Conservation (phyloP, 1,284 basidiomycete genomes). For the Ustilago esculenta region DNA sequence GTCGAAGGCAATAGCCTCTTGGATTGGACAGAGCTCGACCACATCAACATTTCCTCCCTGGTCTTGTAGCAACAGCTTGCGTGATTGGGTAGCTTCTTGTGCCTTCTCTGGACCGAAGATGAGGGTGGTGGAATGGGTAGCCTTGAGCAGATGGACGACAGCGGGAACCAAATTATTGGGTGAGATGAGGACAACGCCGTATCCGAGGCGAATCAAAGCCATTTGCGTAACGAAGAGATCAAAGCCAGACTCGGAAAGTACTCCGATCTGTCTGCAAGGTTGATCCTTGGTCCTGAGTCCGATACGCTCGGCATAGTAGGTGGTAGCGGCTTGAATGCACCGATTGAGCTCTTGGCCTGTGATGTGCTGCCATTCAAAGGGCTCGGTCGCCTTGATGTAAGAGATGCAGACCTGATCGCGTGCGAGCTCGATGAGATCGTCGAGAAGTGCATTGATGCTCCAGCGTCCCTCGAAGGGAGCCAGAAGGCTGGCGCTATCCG, state of each 20-base stretch:
- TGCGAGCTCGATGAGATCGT: constrained; percentile 7
- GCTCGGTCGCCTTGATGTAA: constrained; percentile 27
- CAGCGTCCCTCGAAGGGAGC: constrained; percentile 20
- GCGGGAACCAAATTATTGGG: constrained; percentile 49
- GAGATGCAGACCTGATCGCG: constrained; percentile 19
- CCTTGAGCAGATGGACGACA: constrained; percentile 36
- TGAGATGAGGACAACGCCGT: constrained; percentile 39
- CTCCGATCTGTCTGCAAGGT: constrained; percentile 18
- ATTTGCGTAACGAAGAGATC: constrained; percentile 27
- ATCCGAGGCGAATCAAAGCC: constrained; percentile 38
- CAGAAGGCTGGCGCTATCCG: constrained; percentile 19
- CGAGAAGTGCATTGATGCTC: constrained; percentile 35
- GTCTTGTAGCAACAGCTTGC: constrained; percentile 2
- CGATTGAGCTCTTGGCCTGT: constrained; percentile 21
- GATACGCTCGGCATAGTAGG: constrained; percentile 25
- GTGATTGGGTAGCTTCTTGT: constrained; percentile 2
- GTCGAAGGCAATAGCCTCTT: constrained; percentile 2
- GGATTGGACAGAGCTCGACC: constrained; percentile 2
- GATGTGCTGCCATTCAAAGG: constrained; percentile 38
- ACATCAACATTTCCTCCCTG: background rate
- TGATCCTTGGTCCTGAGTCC: constrained; percentile 11
- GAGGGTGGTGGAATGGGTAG: constrained; percentile 8
- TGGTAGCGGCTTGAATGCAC: constrained; percentile 28
- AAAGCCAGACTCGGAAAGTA: constrained; percentile 20
- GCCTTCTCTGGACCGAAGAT: constrained; percentile 8